Base-by-base conservation (phyloP, 2,329 filamentous ascomycete genomes). In the Sclerotinia glacialis region DNA sequence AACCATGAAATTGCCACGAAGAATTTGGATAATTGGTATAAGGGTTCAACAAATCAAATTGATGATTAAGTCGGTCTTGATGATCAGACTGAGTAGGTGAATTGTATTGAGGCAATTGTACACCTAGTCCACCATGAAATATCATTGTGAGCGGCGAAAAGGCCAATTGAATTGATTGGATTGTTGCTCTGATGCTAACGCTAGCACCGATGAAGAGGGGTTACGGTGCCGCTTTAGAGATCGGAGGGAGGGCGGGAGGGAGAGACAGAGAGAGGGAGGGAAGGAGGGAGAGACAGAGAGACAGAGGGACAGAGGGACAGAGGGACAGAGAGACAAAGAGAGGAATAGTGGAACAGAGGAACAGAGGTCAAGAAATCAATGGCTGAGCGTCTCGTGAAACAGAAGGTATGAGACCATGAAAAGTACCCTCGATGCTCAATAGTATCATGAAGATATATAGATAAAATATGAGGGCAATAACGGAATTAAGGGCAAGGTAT, bases 131-230 rank as follows among this genome's bases (percentile, higher is more conserved):
- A 37, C 42, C 21, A 60, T 60, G 56, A 49, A 49, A 60, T 49
- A 60, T 60, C 58, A 60, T 60, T 37, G 28, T 60, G 55, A 58
- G 40, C 54, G 7, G 55, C 26, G 40, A 46, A 46, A 46, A 47
- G 9, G 56, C 56, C 56, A 60, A 34, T 47, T 9, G 56, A 46
- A 59, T 16, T n/a, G 18, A 37, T 18, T 31, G 42, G 55, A 23
- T 34, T 23, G 26, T 21, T 12, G 18, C 28, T 53, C 14, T 7
- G 9, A 31, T 34, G 42, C 4, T 5, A n/a, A 23, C 0, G n/a
- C 58, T 60, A 60, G 28, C 21, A 6, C 58, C 5, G 6, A 60
- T 49, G 3, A 6, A 31, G 53, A 14, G n/a, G 26, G 56, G 7
- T 34, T 18, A 49, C 28, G n/a, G 31, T 37, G 23, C 0, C n/a